phyloP scores from a whole-genome alignment of 352 stramenopile species.

The Lagenidium giganteum region DNA sequence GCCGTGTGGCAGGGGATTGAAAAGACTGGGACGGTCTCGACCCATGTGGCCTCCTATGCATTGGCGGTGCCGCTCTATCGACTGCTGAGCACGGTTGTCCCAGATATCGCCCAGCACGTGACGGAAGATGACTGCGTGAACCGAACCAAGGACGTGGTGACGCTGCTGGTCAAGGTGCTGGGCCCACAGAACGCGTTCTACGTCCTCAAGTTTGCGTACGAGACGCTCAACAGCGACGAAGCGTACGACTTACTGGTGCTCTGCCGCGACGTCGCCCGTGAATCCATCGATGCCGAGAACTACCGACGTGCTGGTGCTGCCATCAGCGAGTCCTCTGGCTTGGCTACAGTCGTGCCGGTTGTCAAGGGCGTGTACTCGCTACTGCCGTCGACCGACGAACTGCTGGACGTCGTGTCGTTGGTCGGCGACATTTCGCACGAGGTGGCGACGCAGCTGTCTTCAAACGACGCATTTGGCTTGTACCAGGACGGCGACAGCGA shows the following conservation, averaged over 20 bases:
- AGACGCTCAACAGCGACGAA: constrained; percentile 74
- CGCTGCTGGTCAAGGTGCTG: constrained; percentile 45
- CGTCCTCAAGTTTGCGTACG: constrained; percentile 62
- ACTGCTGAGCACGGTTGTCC: constrained; percentile 45
- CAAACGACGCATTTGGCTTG: constrained; percentile 21
- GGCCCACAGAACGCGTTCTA: constrained; percentile 75
- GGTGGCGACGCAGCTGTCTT: constrained; percentile 11
- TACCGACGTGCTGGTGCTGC: constrained; percentile 43
- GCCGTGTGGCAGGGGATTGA: constrained; percentile 58
- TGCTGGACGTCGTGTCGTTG: constrained; percentile 45
- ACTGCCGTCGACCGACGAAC: constrained; percentile 58
- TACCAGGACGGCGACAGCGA: constrained; percentile 9
- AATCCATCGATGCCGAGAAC: constrained; percentile 60
- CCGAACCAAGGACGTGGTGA: constrained; percentile 38
- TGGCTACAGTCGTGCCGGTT: constrained; percentile 36
- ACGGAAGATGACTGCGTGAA: constrained; percentile 53
- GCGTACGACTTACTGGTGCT: constrained; percentile 59
- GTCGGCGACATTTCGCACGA: constrained; percentile 63
- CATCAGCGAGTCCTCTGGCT: constrained; percentile 28
- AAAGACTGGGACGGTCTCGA: constrained; percentile 50
- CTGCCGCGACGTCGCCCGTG: constrained; percentile 53
- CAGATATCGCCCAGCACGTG: constrained; percentile 31
- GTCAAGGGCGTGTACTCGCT: constrained; percentile 45
- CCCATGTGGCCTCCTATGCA: constrained; percentile 49
- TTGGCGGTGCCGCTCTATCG: constrained; percentile 68